phyloP scores from a whole-genome alignment of 345 rosid species.

The Eucalyptus pumila region DNA sequence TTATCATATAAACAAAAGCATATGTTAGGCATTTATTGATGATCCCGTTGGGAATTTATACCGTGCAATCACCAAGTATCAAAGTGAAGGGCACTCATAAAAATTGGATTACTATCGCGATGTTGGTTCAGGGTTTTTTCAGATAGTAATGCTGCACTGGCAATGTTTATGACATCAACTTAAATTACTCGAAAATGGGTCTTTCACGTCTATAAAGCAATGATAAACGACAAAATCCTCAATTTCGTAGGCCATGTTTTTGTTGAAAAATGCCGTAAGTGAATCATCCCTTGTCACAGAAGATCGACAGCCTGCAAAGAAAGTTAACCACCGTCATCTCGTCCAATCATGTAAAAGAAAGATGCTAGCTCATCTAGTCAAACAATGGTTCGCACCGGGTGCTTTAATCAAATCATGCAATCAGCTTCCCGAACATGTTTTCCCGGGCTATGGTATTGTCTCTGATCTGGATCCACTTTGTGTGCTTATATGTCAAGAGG shows the following conservation, averaged over 20 bases:
- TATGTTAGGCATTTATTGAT: not conserved
- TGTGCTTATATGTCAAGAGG: not conserved
- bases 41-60: not conserved
- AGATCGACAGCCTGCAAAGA: not conserved
- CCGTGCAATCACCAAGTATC: not conserved
- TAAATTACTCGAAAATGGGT: not conserved
- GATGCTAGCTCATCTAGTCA: not conserved
- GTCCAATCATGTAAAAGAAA: not conserved
- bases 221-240: not conserved
- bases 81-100: not conserved
- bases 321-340: not conserved
- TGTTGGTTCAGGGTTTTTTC: not conserved
- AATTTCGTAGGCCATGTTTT: not conserved
- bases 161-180: not conserved
- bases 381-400: not conserved
- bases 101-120: not conserved
- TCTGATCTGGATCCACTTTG: not conserved
- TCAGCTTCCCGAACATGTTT: not conserved
- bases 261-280: not conserved
- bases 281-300: not conserved
- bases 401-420: not conserved
- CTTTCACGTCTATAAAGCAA: not conserved
- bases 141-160: not conserved
- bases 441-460: not conserved
- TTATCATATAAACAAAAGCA: not conserved